Base-by-base conservation (phyloP, 345 rosid genomes). In the Theobroma cacao region DNA sequence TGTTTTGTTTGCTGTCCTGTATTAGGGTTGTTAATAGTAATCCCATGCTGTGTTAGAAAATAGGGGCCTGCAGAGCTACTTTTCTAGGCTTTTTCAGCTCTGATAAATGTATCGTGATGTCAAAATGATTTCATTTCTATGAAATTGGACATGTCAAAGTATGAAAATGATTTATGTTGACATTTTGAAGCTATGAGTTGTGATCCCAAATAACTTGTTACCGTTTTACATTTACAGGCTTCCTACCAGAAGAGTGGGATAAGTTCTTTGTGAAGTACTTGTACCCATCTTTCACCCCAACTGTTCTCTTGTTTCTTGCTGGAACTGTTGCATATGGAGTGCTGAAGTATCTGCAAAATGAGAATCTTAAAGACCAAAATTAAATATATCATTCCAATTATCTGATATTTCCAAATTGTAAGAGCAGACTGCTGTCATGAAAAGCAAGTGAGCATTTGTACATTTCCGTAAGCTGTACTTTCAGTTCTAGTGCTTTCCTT, bases 191-290 rank as follows among this genome's bases (percentile, higher is more conserved):
- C 40, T 59, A 48, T 58, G 15, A 48, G 59, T 80, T 30, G 60
- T 40, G 77, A 34, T 56, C 65, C 34, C 72, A 36, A 28, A 43
- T 61, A 60, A 68, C 55, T 75, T 14, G 10, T 66, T 38, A 48
- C 55, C 52, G 30, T 80, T 73, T 77, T 69, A n/a, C 41, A 5
- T 82, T 3, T 77, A 80, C 90, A 93, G 97, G 97, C 2, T 90
- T 95, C 83, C 87, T 95, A 31, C 98, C 97, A 1, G 98, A 93
- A 65, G 92, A 92, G 63, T 85, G 92, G 90, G 98, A 95, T 79
- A 90, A 82, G 65, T 81, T 92, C 81, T 88, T 91, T 61, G 96
- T 92, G 76, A 95, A 92, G 92, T 92, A 90, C 83, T 84, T 92
- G 48, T 95, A 93, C 77, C 97, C 98, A 58, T 81, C 86, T 50